Base-by-base conservation (phyloP, 164 flowering plant genomes). In the Protea cynaroides region DNA sequence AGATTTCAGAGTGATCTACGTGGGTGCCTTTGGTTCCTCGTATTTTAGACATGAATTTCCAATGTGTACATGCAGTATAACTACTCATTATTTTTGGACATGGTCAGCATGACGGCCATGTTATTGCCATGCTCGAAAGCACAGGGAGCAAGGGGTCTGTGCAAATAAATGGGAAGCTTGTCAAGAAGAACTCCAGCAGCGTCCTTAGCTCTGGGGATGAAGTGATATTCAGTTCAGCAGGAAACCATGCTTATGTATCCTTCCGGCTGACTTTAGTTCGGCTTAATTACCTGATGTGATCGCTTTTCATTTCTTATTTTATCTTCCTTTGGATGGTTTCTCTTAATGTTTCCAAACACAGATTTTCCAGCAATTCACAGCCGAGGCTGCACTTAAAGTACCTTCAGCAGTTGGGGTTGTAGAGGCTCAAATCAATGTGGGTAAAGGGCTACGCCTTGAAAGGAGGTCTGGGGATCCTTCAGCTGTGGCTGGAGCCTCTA, bases 201-300 rank as follows among this genome's bases (percentile, higher is more conserved):
- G 68, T 65, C 59, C 85, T 92, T 15, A 79, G 69, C 63, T 81
- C 96, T 24, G 98, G 98, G 66, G 98, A 92, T 78, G 98, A 92
- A 66, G 73, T 92, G 62, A 69, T 83, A 52, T 89, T 92, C 68
- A 82, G 89, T 50, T 50, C 74, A 43, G 64, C 69, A 46, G 88
- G 88, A 58, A 87, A 78, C 68, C 86, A 86, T 79, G 82, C 95
- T 56, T 92, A 87, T 75, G 96, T 92, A 92, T 92, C 96, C 90
- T 88, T 76, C 22, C 38, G 10, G 15, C 19, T 68, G 53, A 7
- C 4, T 46, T 8, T 15, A 9, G 14, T 21, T 29, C 6, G 3
- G 21, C 18, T 38, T 13, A n/a, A 47, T 9, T 43, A 47, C 25
- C 5, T 22, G 7, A 40, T 17, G 58, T 49, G 18, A 17, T 18